Evolutionary conservation across 148 eudicot genomes (phyloP), one percentile per base, ranked within the genome.

Genomic region (Camellia sinensis): DNA sequence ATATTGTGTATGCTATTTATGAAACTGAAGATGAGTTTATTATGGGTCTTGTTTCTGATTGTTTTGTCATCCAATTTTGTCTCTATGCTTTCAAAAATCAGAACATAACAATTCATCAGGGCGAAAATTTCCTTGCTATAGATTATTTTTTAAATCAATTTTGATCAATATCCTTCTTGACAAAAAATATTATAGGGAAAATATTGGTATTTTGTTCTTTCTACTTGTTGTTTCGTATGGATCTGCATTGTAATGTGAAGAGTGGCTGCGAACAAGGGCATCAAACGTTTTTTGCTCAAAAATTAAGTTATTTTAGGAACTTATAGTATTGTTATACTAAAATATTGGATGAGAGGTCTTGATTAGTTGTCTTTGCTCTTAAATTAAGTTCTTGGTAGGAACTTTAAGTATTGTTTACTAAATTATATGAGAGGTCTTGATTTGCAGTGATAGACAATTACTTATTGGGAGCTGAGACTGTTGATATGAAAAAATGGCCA

Each of bases 11-110:
- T 63, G 59, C 52, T 76, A 63, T 76, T 76, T 76, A 76, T 62
- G 79, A 76, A 62, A 62, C 70, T 76, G 50, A 52, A 50, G 17
- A 44, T 46, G 54, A 63, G 63, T 76, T 45, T 63, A 63, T 62
- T 6, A 15, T 48, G 79, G 44, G 79, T 29, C 3, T 62, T 75
- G 40, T 22, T 45, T 63, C 43, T 45, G 56, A 19, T 76, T 22
- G 70, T 44, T 61, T 29, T 29, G 37, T 29, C 37, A 29, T 53
- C 59, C 45, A 29, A 54, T 7, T 53, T 54, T 73, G 62, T 53
- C 76, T 53, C 46, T 66, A 29, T 5, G 1, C 62, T 54, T 46
- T 73, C 76, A 2, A 15, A 29, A 73, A 54, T 8, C 12, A 73
- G 59, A 72, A 43, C 60, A 50, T 22, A 21, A 21, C 61, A 68